Evolutionary conservation across 148 eudicot species (phyloP), one percentile per base, ranked within the genome.

Genomic region (Camellia sinensis): DNA sequence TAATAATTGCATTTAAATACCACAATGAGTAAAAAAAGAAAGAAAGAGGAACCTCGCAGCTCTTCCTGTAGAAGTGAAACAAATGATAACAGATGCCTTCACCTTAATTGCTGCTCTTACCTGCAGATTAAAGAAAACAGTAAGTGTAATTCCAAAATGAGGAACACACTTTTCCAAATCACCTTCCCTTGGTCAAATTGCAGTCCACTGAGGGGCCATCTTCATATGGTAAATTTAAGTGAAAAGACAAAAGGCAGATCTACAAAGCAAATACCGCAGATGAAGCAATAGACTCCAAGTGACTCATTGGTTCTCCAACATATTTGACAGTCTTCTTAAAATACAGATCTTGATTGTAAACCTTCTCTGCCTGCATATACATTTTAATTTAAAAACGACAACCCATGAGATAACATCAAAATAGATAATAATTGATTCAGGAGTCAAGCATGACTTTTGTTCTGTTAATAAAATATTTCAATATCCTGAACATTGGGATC

Each of bases 51-150:
- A 83, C 80, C 82, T 83, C 41, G 85, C 82, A 78, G 87, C 84
- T 81, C 87, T 78, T 60, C 77, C 97, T 61, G 97, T 88, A 68
- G 97, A 89, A 83, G 97, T 93, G 86, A 93, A 91, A 70, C 97
- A 93, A 74, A 93, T 91, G 56, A 93, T 91, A 71, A 91, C 93
- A 84, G 97, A 93, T 71, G 97, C 97, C 85, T 93, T 93, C 75
- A 93, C 94, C 85, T 88, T 91, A 75, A 93, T 84, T n/a, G 97
- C 97, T n/a, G 97, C 92, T 46, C 97, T 86, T 2, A 93, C 97
- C 97, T 57, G 61, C 70, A 56, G 75, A 76, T 5, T 91, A 84
- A 9, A 69, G 57, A 62, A 19, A 54, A 76, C 63, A 13, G 41
- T 64, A 21, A n/a, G 70, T 48, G 62, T 18, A 59, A 59, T 2